These are phyloP conservation scores for Abortiporus biennis DNA, from an alignment of 1,284 basidiomycete genomes.

Conservation along the genomic window DNA sequence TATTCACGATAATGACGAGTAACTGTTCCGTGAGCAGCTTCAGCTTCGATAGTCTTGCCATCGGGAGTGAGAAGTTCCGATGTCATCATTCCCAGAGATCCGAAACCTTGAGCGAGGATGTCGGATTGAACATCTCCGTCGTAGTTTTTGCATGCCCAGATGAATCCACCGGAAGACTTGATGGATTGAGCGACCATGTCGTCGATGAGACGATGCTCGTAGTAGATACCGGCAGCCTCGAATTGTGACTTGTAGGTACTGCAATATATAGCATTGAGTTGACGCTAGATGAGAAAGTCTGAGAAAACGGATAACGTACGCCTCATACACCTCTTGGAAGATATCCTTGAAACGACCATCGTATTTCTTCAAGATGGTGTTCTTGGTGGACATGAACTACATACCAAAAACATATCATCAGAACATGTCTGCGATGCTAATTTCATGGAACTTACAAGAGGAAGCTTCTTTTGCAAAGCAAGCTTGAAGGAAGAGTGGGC, in stretches of 20 bases:
- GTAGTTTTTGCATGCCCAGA: constrained; percentile 98
- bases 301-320: constrained; percentile 31
- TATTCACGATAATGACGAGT: constrained; percentile 97
- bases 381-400: constrained; percentile 95
- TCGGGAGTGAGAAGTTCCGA: constrained; percentile 95
- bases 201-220: constrained; percentile 92
- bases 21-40: constrained; percentile 92
- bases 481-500: constrained; percentile 98
- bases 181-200: constrained; percentile 98
- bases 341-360: constrained; percentile 99
- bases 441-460: constrained; percentile 48
- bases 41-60: constrained; percentile 85
- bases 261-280: neutral
- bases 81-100: constrained; percentile 96
- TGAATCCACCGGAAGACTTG: constrained; percentile 95
- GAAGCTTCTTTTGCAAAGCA: constrained; percentile 94
- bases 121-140: constrained; percentile 93
- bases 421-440: neutral
- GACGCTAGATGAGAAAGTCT: neutral
- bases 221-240: constrained; percentile 84
- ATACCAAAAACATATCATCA: neutral
- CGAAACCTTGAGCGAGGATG: constrained; percentile 93
- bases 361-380: constrained; percentile 95
- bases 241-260: constrained; percentile 82
- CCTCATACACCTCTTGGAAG: constrained; percentile 92